Conservation (phyloP, 75 land plant genomes). For the Picea sitchensis region DNA sequence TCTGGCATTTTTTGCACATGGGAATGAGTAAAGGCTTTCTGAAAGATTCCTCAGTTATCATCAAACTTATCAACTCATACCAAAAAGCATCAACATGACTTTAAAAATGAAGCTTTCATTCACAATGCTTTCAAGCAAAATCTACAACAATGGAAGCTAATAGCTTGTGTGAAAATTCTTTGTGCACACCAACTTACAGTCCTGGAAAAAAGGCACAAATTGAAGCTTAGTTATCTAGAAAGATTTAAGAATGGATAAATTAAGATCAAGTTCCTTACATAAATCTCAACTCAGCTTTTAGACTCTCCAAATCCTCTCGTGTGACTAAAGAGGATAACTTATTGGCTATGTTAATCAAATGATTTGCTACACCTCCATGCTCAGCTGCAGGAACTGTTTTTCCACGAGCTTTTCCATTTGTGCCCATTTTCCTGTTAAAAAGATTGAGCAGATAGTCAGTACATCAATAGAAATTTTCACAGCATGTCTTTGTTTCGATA, state of each 20-base stretch:
- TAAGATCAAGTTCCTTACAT: background rate
- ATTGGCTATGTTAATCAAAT: background rate
- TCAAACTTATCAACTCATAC: background rate
- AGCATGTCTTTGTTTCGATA: too few species aligned
- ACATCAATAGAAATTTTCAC: too few species aligned
- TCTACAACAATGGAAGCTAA: background rate
- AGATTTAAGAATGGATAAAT: background rate
- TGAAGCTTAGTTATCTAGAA: background rate
- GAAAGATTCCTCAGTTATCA: background rate
- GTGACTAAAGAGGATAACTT: background rate
- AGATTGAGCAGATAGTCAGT: background rate
- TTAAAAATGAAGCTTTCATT: too few species aligned
- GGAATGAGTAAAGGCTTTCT: background rate
- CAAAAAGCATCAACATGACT: background rate
- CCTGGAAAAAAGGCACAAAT: background rate
- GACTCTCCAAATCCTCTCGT: constrained; percentile 7
- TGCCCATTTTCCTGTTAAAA: background rate
- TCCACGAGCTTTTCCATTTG: background rate
- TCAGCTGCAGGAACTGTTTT: background rate
- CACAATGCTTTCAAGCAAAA: background rate
- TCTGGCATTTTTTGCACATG: background rate
- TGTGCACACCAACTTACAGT: background rate
- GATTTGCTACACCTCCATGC: background rate
- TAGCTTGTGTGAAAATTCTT: background rate
- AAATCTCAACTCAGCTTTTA: background rate